Base-by-base conservation (phyloP, 805 yeast genomes). In the Candida fluviatilis region DNA sequence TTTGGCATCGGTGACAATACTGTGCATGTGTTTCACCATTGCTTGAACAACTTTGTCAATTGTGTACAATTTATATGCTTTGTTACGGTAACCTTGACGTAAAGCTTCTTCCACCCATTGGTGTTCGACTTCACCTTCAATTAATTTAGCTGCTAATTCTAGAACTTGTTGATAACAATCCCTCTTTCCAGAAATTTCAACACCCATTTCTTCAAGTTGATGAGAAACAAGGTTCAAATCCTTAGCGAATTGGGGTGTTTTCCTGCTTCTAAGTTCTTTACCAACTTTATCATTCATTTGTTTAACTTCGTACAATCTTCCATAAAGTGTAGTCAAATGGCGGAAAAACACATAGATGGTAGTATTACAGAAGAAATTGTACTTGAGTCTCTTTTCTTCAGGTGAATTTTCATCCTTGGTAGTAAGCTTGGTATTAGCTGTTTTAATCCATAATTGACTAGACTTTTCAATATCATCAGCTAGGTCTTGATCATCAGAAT, bases 61-160 rank as follows among this genome's bases (percentile, higher is more conserved):
- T 1, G 98, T 91, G 66, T 89, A 91, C 40, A 93, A 64, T 58
- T 88, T 88, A 68, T 85, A 93, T 0, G 98, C 99, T 45, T 82
- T 83, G 64, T 91, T 93, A 54, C 93, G 78, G 66, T 85, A 93
- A 0, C 95, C 96, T 69, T 91, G 97, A 46, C 99, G 86, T 42
- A 93, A 64, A 13, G 95, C 77, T 61, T 93, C 99, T 66, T 93
- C 99, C 59, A 85, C 95, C 84, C 89, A 82, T 60, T 84, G 93
- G 46, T 87, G 95, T 54, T 93, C 99, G 35, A 93, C 64, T 26
- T 88, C 93, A 19, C 95, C 95, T 48, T 87, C 93, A 47, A 93
- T 83, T 36, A 88, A 69, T 46, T 79, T 76, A 47, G 79, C 87
- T 41, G 95, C 78, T 39, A 93, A 70, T 2, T 67, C 70, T 41